These are phyloP conservation scores for Nymphaea thermarum DNA, from an alignment of 164 flowering plant species.

Conservation along the genomic window DNA sequence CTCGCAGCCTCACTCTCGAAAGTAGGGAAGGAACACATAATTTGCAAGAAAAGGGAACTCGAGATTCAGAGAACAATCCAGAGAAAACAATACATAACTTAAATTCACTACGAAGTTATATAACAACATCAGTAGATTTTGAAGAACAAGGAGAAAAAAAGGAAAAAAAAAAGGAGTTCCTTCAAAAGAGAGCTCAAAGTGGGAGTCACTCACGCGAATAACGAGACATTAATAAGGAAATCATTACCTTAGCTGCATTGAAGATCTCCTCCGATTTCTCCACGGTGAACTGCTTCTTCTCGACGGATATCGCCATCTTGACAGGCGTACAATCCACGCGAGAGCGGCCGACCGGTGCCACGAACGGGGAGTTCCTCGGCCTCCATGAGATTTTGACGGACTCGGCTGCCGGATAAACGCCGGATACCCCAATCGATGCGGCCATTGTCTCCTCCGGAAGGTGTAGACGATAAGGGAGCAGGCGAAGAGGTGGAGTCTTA, in stretches of 20 bases:
- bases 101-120: neutral
- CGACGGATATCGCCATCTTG: slow-evolving; percentile 52
- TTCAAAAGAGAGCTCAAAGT: too few relatives aligned
- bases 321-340: slow-evolving; percentile 1
- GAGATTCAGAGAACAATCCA: too few relatives aligned
- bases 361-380: neutral
- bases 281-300: slow-evolving; percentile 50
- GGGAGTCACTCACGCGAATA: neutral
- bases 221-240: neutral
- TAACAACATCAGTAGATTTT: neutral
- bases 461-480: neutral
- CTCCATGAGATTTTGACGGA: neutral
- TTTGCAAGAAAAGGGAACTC: too few relatives aligned
- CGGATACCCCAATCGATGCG: neutral
- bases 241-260: slow-evolving; percentile 62
- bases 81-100: too few relatives aligned
- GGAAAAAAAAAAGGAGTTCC: too few relatives aligned
- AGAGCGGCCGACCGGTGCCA: neutral
- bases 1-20: too few relatives aligned
- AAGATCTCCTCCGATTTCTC: slow-evolving; percentile 79
- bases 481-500: neutral
- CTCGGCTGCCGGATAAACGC: neutral
- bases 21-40: too few relatives aligned
- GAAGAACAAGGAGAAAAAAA: neutral
- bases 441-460: neutral